phyloP scores from a whole-genome alignment of 2,329 filamentous ascomycete species.

The Calcarisporium arbuscula region DNA sequence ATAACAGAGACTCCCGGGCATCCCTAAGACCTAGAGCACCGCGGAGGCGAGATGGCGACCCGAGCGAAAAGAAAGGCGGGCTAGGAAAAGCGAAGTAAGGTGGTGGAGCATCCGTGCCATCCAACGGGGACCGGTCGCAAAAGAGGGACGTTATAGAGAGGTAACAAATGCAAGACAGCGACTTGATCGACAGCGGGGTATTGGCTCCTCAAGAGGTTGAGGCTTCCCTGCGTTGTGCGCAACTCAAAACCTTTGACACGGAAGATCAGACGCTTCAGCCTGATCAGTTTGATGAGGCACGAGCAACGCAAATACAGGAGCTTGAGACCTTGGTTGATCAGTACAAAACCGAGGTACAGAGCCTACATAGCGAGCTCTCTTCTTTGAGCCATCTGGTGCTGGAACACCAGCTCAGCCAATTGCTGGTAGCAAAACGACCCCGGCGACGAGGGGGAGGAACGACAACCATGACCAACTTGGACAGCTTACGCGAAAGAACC shows the following conservation, averaged over 20 bases:
- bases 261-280: constrained; percentile 85
- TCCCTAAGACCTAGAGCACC: too few relatives aligned
- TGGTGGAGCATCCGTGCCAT: too few relatives aligned
- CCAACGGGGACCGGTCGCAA: too few relatives aligned
- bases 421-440: too few relatives aligned
- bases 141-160: too few relatives aligned
- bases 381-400: constrained; percentile 45
- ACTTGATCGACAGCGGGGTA: constrained; percentile 76
- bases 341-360: constrained; percentile 76
- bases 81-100: too few relatives aligned
- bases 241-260: constrained; percentile 79
- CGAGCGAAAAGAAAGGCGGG: too few relatives aligned
- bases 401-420: constrained; percentile 4
- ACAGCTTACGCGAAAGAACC: constrained; percentile 79
- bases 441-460: constrained; percentile 53
- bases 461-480: constrained; percentile 67
- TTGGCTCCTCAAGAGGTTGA: constrained; percentile 90
- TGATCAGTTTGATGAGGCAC: constrained; percentile 70
- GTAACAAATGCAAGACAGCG: too few relatives aligned
- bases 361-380: constrained; percentile 67
- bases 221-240: constrained; percentile 84
- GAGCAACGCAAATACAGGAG: constrained; percentile 66
- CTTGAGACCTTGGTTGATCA: constrained; percentile 82
- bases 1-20: too few relatives aligned
- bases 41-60: too few relatives aligned